A percentile compares a stretch with the other conserved stretches of the same genome.
Conservation (phyloP, 257 asterid genomes). For the Asclepias syriaca region DNA sequence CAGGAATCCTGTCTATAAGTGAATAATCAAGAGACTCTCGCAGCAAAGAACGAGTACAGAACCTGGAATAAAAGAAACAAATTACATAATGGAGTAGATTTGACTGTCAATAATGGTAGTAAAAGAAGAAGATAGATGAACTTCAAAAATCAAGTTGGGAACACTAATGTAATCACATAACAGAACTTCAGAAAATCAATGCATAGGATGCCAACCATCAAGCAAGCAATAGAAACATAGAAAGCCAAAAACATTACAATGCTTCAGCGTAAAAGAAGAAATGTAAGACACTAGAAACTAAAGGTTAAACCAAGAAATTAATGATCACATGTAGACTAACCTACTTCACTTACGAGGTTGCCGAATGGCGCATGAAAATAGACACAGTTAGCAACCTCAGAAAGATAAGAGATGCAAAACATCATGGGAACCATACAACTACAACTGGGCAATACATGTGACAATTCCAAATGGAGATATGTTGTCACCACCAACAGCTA, state of each 20-base stretch:
- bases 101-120: not conserved
- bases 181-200: not conserved
- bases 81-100: constrained; percentile 4
- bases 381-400: not conserved
- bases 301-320: not conserved
- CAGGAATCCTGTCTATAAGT: constrained; percentile 93
- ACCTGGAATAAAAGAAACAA: constrained; percentile 40
- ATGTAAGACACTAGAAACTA: not conserved
- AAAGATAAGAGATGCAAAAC: not conserved
- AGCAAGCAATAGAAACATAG: not conserved
- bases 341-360: not conserved
- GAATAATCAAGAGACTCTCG: constrained; percentile 81
- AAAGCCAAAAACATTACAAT: not conserved
- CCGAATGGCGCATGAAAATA: not conserved
- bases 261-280: not conserved
- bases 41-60: constrained; percentile 84
- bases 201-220: not conserved
- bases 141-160: not conserved
- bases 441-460: not conserved
- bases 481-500: not conserved
- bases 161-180: not conserved
- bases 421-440: not conserved
- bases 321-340: not conserved
- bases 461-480: not conserved
- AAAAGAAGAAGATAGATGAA: not conserved